Base-by-base conservation (phyloP, 1,284 basidiomycete genomes). In the Trichosporon sp. region DNA sequence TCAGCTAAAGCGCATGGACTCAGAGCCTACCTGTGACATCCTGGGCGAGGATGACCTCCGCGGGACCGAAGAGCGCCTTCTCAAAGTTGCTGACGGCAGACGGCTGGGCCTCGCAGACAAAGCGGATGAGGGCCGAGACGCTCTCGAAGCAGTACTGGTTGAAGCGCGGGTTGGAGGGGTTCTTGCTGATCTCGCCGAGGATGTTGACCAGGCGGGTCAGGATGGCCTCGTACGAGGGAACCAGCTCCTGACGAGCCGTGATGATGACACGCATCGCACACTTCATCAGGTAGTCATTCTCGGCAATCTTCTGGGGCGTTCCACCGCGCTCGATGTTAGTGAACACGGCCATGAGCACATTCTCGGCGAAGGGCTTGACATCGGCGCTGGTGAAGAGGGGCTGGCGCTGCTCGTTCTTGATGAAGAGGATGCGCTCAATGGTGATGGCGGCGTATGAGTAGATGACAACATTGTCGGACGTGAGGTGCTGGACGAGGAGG, bases 271-370 rank as follows among this genome's bases (percentile, higher is more conserved):
- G 87, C 92, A 98, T 95, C 23, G 87, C 87, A 92, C 95, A 96
- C 83, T 93, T 95, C 92, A 98, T 98, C 60, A 98, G 82, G 80
- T 96, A 92, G 78, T 99, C 95, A 74, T 99, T 99, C 78, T 98
- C 95, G 0, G 96, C 92, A 29, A 97, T 86, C 82, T 96, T 96
- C 77, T 97, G 92, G 0, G 95, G 89, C 1, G 91, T 90, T 0
- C 84, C 84, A n/a, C 88, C 90, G 40, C 84, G 82, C 76, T 94
- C 90, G 60, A 98, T 90, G 77, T 91, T 93, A 46, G 81, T 80
- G 70, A 99, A 85, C 3, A 97, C 82, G 2, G 88, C 88, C 74
- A 88, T 84, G 37, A 99, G 80, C 64, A 97, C 85, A 56, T 85
- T 83, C 23, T 87, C 85, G 3, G 93, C 90, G 70, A 90, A 87